Percentiles rank a stretch among this genome's conserved stretches.
Evolutionary conservation across 305 asterid genomes (phyloP).

Genomic region (Plantago rigida): DNA sequence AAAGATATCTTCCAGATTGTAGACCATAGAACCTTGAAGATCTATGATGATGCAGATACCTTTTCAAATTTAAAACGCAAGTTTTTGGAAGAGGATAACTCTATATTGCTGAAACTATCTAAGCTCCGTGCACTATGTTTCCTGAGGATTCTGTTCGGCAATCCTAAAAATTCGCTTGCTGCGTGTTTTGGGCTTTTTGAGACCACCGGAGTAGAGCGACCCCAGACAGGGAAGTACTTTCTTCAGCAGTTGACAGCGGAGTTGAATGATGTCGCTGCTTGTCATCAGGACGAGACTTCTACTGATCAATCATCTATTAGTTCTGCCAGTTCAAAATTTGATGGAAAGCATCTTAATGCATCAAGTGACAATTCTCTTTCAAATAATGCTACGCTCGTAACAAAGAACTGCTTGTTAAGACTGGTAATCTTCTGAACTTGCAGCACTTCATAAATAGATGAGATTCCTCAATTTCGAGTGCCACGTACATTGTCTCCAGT

Average conservation of each 20-base stretch:
- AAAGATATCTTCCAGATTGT: constrained; percentile 59
- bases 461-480: no score
- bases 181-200: constrained; percentile 69
- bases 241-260: constrained; percentile 53
- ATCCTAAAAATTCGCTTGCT: constrained; percentile 55
- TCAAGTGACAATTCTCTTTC: constrained; percentile 32
- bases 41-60: constrained; percentile 42
- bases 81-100: constrained; percentile 48
- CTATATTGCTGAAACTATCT: constrained; percentile 45
- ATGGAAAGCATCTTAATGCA: constrained; percentile 34
- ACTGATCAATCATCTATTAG: constrained; percentile 28
- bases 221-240: constrained; percentile 57
- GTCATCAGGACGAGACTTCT: constrained; percentile 26
- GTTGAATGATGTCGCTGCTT: constrained; percentile 38
- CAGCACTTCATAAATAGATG: not conserved
- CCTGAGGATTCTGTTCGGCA: constrained; percentile 53
- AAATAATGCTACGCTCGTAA: constrained; percentile 22
- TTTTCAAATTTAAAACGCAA: constrained; percentile 40
- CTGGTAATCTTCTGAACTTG: constrained; percentile 44
- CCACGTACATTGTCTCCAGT: no score
- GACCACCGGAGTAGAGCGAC: constrained; percentile 40
- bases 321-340: constrained; percentile 30
- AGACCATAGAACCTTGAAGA: constrained; percentile 47
- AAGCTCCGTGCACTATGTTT: constrained; percentile 59
- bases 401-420: constrained; percentile 58